Conservation (phyloP, 345 rosid species). For the Hirschfeldia incana region DNA sequence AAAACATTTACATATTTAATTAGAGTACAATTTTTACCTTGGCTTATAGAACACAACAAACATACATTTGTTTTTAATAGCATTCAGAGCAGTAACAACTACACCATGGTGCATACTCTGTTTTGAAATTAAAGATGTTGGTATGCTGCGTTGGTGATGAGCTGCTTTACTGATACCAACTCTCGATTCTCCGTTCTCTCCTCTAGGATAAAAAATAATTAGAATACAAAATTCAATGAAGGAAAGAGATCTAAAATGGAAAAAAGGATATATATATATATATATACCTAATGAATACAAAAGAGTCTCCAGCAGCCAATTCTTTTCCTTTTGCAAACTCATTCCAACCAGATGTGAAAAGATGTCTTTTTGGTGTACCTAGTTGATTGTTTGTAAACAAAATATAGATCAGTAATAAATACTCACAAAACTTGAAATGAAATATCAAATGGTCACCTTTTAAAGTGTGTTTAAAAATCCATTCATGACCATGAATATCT, state of each 20-base stretch:
- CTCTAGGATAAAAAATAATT: neutral
- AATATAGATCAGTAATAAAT: too few species aligned
- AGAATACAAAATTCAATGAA: neutral
- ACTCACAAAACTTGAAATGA: too few species aligned
- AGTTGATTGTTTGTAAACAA: neutral
- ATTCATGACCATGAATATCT: neutral
- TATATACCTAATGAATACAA: neutral
- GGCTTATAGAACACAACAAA: too few species aligned
- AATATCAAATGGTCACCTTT: neutral
- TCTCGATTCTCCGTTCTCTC: neutral
- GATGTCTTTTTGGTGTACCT: neutral
- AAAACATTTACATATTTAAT: neutral
- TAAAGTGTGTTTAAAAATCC: neutral
- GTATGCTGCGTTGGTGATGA: neutral
- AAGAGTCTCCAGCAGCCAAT: neutral
- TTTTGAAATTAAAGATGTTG: neutral
- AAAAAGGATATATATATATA: too few species aligned
- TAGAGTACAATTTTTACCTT: neutral
- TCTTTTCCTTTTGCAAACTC: neutral
- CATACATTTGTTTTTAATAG: too few species aligned
- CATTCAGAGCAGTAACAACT: neutral
- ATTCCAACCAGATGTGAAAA: neutral
- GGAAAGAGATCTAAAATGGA: neutral
- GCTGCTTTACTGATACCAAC: neutral
- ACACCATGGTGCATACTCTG: neutral